Evolutionary conservation across 2,329 filamentous ascomycete genomes (phyloP).

Genomic region (Aspergillus sp.): DNA sequence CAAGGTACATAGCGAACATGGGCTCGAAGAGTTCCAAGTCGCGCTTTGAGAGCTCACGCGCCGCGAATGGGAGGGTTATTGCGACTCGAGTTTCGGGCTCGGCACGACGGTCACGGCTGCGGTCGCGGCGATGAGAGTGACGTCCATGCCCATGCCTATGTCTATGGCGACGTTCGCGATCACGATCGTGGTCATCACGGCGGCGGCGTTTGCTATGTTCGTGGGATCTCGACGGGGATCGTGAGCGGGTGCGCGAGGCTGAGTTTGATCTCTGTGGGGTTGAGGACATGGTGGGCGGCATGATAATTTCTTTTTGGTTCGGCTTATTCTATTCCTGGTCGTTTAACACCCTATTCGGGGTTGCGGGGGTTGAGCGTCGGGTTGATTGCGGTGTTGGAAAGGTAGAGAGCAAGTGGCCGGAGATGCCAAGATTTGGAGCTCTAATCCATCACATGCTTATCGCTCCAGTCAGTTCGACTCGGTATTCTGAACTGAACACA

Average conservation of each 20-base stretch:
- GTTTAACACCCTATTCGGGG: neutral
- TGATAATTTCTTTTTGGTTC: constrained; percentile 12
- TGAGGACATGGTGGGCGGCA: neutral
- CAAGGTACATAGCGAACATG: constrained; percentile 80
- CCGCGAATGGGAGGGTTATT: constrained; percentile 62
- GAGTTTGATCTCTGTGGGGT: constrained; percentile 8
- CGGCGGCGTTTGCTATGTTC: constrained; percentile 27
- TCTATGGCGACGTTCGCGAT: constrained; percentile 4
- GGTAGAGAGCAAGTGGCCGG: neutral
- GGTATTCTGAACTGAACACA: neutral
- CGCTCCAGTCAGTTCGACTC: no score
- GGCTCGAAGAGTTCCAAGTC: constrained; percentile 67
- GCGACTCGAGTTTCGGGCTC: constrained; percentile 22
- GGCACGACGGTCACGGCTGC: neutral
- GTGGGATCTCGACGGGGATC: constrained; percentile 36
- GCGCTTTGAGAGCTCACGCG: constrained; percentile 65
- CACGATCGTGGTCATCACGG: constrained; percentile 9
- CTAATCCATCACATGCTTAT: constrained; percentile 1
- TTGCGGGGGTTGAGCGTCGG: neutral
- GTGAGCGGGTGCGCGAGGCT: constrained; percentile 34
- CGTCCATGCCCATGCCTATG: constrained; percentile 21
- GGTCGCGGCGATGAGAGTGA: constrained; percentile 14
- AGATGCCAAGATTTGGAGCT: constrained; percentile 15
- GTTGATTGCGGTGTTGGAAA: neutral
- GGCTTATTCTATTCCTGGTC: neutral